Percentiles rank a stretch among this genome's conserved stretches.
Evolutionary conservation across 768 basidiomycete genomes (phyloP).

Genomic region (Kwoniella dendrophila): DNA sequence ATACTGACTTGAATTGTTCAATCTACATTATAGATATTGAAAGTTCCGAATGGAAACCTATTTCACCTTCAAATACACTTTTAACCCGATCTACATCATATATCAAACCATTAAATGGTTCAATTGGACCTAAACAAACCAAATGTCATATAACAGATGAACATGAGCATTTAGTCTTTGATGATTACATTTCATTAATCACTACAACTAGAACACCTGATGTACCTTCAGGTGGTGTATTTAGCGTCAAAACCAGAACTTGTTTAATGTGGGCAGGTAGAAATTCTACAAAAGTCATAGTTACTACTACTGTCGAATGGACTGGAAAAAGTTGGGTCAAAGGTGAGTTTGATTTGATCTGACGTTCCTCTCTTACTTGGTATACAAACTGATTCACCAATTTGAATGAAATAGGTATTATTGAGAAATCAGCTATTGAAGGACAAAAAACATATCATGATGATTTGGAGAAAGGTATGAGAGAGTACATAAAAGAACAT

Average conservation of each 20-base stretch:
- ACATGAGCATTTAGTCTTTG: conserved; percentile 74
- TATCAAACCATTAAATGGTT: conserved; percentile 85
- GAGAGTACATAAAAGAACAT: conserved; percentile 84
- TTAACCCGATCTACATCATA: conserved; percentile 90
- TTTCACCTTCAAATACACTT: conserved; percentile 64
- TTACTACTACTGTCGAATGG: conserved; percentile 94
- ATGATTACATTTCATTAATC: conserved; percentile 76
- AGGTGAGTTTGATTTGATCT: conserved; percentile 60
- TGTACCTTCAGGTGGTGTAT: conserved; percentile 90
- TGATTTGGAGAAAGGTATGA: conserved; percentile 82
- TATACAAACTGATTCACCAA: background rate
- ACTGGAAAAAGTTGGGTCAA: conserved; percentile 95
- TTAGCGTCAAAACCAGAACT: conserved; percentile 89
- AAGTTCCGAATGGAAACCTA: conserved; percentile 89
- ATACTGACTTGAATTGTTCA: no score
- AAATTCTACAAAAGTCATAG: conserved; percentile 73
- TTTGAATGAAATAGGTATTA: conserved; percentile 71
- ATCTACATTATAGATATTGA: conserved; percentile 73
- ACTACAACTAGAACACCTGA: conserved; percentile 93
- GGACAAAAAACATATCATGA: conserved; percentile 85
- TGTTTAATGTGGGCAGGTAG: conserved; percentile 92
- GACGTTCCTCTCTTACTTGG: background rate
- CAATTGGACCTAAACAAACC: conserved; percentile 89
- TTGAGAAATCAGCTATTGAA: conserved; percentile 85
- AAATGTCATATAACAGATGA: conserved; percentile 95